A percentile compares a stretch with the other conserved stretches of the same genome.
Evolutionary conservation across 1,139 yeast species (phyloP).

Genomic region (Protomyces lactucae-debilis): DNA sequence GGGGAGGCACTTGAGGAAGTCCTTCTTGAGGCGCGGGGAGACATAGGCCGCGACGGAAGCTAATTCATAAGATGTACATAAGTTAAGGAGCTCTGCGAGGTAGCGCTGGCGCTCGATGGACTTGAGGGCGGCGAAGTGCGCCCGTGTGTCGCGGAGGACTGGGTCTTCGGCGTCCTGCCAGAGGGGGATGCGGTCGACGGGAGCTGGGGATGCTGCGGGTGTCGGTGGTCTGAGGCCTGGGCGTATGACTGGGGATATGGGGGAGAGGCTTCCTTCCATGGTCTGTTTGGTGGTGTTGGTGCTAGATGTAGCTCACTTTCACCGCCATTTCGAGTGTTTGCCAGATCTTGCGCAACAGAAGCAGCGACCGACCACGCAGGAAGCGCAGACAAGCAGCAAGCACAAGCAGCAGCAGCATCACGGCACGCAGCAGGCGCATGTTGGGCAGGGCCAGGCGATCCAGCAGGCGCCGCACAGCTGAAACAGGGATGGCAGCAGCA

Average conservation of each 20-base stretch:
- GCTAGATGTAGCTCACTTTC: constrained; percentile 10
- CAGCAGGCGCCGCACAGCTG: constrained; percentile 1
- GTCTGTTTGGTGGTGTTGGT: too few relatives aligned
- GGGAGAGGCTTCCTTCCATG: neutral
- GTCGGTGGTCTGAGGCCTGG: constrained; percentile 31
- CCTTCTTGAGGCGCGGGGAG: constrained; percentile 69
- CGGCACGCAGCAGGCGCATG: neutral
- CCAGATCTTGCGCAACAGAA: too few relatives aligned
- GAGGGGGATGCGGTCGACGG: constrained; percentile 26
- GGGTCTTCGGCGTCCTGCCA: constrained; percentile 23
- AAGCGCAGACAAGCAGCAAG: constrained; percentile 1
- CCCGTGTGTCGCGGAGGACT: constrained; percentile 28
- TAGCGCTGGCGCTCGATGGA: constrained; percentile 32
- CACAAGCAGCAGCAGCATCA: constrained; percentile 10
- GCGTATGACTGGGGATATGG: neutral
- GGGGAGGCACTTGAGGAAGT: constrained; percentile 79
- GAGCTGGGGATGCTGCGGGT: constrained; percentile 38
- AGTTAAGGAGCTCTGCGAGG: constrained; percentile 36
- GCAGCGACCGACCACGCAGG: too few relatives aligned
- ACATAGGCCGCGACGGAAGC: constrained; percentile 74
- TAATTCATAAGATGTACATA: constrained; percentile 53
- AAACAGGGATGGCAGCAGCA: neutral
- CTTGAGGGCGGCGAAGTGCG: constrained; percentile 29
- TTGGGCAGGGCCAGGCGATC: neutral
- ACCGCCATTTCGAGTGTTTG: constrained; percentile 8